phyloP scores from a whole-genome alignment of 129 eudicot genomes.

The Flaveria brownii region DNA sequence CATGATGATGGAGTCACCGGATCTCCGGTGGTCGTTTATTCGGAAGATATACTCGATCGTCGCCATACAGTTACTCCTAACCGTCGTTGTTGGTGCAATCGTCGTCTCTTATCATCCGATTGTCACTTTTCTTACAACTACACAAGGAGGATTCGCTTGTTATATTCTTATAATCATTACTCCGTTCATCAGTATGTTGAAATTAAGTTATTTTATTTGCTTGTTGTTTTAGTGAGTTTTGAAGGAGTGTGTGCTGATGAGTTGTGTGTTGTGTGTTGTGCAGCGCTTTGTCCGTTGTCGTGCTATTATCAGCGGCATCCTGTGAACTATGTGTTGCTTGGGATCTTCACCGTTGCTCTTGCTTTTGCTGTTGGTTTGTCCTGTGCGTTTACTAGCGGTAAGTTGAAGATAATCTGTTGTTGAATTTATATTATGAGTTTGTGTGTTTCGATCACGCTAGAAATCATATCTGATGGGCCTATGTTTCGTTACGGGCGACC shows the following conservation, averaged over 20 bases:
- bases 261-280: constrained; percentile 22
- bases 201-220: background rate
- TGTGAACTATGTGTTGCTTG: constrained; percentile 66
- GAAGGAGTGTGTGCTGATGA: background rate
- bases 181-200: constrained; percentile 65
- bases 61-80: constrained; percentile 69
- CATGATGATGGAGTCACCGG: constrained; percentile 68
- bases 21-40: constrained; percentile 86
- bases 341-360: constrained; percentile 61
- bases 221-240: background rate
- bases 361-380: constrained; percentile 71
- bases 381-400: constrained; percentile 84
- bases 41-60: constrained; percentile 78
- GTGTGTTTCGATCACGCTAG: background rate
- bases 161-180: constrained; percentile 64
- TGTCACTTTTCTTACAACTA: constrained; percentile 51
- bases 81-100: constrained; percentile 66
- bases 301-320: constrained; percentile 77
- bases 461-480: background rate
- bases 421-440: background rate
- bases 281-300: constrained; percentile 75
- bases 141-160: constrained; percentile 60
- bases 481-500: background rate
- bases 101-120: constrained; percentile 69
- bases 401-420: constrained; percentile 23